Evolutionary conservation across 2,329 filamentous ascomycete genomes (phyloP), one percentile per base, ranked within the genome.

Genomic region (Periconia sp.): DNA sequence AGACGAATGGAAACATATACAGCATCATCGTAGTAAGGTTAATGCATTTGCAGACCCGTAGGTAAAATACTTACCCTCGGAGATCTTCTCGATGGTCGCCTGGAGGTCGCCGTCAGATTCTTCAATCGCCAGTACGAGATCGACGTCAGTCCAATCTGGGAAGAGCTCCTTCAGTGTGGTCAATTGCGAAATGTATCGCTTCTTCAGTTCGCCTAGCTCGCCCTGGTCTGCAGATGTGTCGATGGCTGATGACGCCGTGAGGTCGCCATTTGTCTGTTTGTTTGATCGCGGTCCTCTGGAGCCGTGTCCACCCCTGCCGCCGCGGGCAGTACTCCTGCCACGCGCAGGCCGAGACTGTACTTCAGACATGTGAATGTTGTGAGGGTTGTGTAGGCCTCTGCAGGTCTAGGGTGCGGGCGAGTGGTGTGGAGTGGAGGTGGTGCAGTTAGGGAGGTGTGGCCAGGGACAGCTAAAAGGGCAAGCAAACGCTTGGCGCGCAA

Each of bases 61-160:
- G 12, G 21, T 13, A 7, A 23, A 18, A 36, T 9, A 48, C 71
- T 65, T 78, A 91, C 88, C 88, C 73, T 92, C 86, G 61, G 86
- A 84, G 71, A 94, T 92, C 72, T 85, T 85, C 63, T 87, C 85
- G 66, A 89, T 87, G 55, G 88, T 84, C 60, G 82, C 74, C 59
- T 87, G 82, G 63, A 90, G 78, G 72, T 79, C 88, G 61, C 88
- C 89, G 61, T 89, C 82, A 43, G 86, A 87, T 78, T 99, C 94
- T 72, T 95, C 85, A 47, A 99, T 80, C 50, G 92, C 92, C 70
- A 94, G 94, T 54, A 97, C 84, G 53, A 97, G 84, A 71, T 97
- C 92, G 71, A 92, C 89, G 66, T 96, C 89, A 60, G 91, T 92
- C 94, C 92, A 97, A 73, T 91, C 87, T 47, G 89, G 85, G 77